Evolutionary conservation across 78 protist genomes (phyloP).

Genomic region (Salpingoeca rosetta): DNA sequence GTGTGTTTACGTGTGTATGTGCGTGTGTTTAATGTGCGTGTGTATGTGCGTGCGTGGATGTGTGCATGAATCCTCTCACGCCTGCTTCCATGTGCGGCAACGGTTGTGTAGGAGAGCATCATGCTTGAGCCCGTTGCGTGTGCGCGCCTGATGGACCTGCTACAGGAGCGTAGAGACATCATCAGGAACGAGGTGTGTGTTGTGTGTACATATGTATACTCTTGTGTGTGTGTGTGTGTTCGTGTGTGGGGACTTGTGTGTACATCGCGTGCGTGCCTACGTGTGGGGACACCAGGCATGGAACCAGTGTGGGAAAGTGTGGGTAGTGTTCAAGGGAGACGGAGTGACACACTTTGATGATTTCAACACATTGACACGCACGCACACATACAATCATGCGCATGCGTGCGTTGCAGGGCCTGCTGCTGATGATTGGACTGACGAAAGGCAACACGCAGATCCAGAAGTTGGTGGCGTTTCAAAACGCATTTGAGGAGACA

Average conservation of each 20-base stretch:
- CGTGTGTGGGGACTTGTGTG: neutral
- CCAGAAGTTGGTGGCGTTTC: slow-evolving; percentile 40
- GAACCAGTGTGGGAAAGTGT: too few relatives aligned
- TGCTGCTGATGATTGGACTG: slow-evolving; percentile 28
- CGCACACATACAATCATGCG: too few relatives aligned
- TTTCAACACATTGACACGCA: too few relatives aligned
- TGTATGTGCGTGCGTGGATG: neutral
- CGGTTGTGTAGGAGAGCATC: neutral
- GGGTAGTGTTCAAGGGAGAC: too few relatives aligned
- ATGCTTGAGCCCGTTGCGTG: neutral
- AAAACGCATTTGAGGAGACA: slow-evolving; percentile 39
- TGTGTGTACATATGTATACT: neutral
- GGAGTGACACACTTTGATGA: too few relatives aligned
- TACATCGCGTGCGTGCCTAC: neutral
- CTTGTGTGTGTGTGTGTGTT: neutral
- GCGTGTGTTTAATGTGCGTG: too few relatives aligned
- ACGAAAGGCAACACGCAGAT: slow-evolving; percentile 12
- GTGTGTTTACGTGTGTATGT: neutral
- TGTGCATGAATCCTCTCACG: neutral
- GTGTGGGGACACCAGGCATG: too few relatives aligned
- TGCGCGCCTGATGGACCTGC: slow-evolving; percentile 35
- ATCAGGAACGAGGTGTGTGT: slow-evolving; percentile 31
- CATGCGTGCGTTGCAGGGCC: slow-evolving; percentile 7
- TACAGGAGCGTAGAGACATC: slow-evolving; percentile 20
- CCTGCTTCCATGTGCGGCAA: neutral